Base-by-base conservation (phyloP, 2,329 filamentous ascomycete species). In the Ophiostoma triangulosporum region DNA sequence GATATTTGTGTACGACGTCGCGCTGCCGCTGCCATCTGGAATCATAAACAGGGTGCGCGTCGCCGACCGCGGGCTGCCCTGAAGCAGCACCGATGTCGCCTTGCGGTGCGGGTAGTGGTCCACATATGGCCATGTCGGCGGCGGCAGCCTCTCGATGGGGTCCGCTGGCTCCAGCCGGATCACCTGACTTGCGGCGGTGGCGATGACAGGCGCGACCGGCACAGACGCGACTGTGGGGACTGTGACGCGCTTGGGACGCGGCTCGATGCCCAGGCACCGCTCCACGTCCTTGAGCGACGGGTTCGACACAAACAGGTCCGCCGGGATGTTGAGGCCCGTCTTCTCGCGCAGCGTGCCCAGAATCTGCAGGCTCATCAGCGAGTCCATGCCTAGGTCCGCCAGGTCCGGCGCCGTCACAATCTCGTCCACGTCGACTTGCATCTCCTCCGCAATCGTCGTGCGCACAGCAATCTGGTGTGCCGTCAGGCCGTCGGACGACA, bases 351-450 rank as follows among this genome's bases (percentile, higher is more conserved):
- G 68, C 2, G 71, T 72, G 35, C 75, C 74, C 1, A 77, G 67
- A 51, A 81, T 78, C 3, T 74, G 73, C 29, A 81, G 62, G 36
- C 73, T 75, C 70, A 80, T 77, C 22, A 80, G 68, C 2, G 76
- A 80, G 62, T 81, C 77, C 68, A 81, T 77, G 3, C 77, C 77
- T 12, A 80, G 66, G 2, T 74, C 73, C n/a, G 73, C 72, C 53
- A 80, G 67, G 58, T 78, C 73, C 0, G 73, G 72, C 0, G 73
- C 73, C 22, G 74, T 73, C 3, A 75, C 64, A 29, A 80, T 70
- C 60, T 86, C 82, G 29, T 81, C 77, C 11, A 83, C 70, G 24
- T 82, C 77, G n/a, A 86, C 78, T 54, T 81, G 81, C 75, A 86
- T 85, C 65, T 87, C 83, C 35, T 75, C 72, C n/a, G 82, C 78